phyloP scores from a whole-genome alignment of 2,329 filamentous ascomycete genomes.

The Zymoseptoria tritici region DNA sequence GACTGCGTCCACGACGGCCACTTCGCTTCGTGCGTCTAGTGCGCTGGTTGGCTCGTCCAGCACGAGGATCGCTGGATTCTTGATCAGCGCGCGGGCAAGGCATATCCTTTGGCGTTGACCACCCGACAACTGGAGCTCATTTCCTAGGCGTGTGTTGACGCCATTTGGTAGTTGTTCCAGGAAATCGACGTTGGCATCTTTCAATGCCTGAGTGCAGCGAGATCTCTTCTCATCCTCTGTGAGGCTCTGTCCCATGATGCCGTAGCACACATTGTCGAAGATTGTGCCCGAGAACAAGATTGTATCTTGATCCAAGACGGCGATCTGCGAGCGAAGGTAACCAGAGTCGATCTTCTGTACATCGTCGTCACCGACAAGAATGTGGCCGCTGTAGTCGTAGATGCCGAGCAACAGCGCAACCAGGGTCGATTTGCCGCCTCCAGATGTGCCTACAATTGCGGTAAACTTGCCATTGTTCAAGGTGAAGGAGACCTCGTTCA shows the following conservation, averaged over 20 bases:
- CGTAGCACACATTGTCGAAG: constrained; percentile 39
- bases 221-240: constrained; percentile 18
- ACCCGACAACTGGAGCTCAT: constrained; percentile 39
- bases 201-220: constrained; percentile 28
- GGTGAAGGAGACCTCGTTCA: constrained; percentile 32
- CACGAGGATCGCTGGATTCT: constrained; percentile 38
- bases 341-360: constrained; percentile 32
- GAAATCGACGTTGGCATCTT: constrained; percentile 38
- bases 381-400: constrained; percentile 35
- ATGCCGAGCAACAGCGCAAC: constrained; percentile 37
- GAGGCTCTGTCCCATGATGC: constrained; percentile 21
- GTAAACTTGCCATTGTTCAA: constrained; percentile 37
- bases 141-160: constrained; percentile 38
- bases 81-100: constrained; percentile 40
- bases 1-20: constrained; percentile 38
- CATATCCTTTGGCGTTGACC: constrained; percentile 43
- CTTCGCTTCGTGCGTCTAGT: constrained; percentile 39
- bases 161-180: constrained; percentile 39
- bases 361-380: constrained; percentile 35
- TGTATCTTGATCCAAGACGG: constrained; percentile 40
- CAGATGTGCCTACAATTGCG: constrained; percentile 40
- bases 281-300: constrained; percentile 40
- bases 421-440: constrained; percentile 40
- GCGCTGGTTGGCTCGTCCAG: constrained; percentile 43
- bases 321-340: constrained; percentile 34